Evolutionary conservation across 257 asterid species (phyloP), one percentile per base, ranked within the genome.

Genomic region (Henckelia pumila): DNA sequence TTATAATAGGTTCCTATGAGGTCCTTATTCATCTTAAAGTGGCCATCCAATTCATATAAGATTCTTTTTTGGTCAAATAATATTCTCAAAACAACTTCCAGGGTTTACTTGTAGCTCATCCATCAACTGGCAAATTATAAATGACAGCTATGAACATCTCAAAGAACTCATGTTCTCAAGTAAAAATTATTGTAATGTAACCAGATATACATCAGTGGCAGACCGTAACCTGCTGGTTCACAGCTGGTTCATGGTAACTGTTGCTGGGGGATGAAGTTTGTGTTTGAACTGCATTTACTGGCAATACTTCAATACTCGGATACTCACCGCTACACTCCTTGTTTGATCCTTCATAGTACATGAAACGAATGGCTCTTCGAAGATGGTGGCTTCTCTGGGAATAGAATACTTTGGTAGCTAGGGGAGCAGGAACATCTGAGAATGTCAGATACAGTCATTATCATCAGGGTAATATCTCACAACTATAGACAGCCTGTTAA

Each of bases 361-460:
- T 78, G 76, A 75, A 77, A 69, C 79, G 59, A 64, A 92, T 77
- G 66, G 96, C 90, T 53, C 81, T 79, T 77, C 92, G 81, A 52
- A 89, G 88, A 67, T 70, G 78, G 10, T 79, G 75, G 71, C 80
- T 82, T 77, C 92, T 84, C 70, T 83, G 95, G 76, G 88, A 84
- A 78, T 84, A 92, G 75, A 85, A 92, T 49, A 79, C 79, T 82
- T 92, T 92, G 75, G 95, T 92, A n/a, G 98, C 96, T 67, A 92
- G 81, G 30, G 98, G 98, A 63, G 79, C 85, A 71, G 95, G 96
- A 75, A 81, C 74, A 78, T 84, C 95, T 85, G 86, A 76, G 29
- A 75, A 74, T 70, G 67, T 77, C 59, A 63, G 23, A 63, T 14
- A 59, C 74, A 64, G 59, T 74, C 49, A 79, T 61, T 66, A 56